Evolutionary conservation across 73 alveolate species (phyloP).

Genomic region (Paraurostyla sp.): DNA sequence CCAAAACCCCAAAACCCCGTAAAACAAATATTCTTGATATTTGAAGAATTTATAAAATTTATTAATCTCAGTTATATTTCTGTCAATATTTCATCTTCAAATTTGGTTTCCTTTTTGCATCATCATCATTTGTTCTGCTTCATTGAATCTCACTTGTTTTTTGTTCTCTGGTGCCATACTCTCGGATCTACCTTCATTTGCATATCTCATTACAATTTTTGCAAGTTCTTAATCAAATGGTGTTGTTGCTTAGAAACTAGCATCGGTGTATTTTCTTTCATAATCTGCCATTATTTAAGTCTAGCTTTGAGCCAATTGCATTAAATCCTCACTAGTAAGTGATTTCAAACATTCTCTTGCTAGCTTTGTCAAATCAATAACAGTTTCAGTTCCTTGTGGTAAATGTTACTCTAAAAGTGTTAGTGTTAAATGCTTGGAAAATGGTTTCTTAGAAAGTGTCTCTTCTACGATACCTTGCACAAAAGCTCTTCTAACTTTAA

Average conservation of each 20-base stretch:
- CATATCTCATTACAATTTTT: conserved; percentile 8
- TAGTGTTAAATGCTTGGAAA: background rate
- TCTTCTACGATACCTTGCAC: background rate
- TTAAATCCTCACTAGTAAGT: conserved; percentile 13
- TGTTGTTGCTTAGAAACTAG: background rate
- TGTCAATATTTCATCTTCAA: too few species aligned
- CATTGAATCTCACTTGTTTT: conserved; percentile 31
- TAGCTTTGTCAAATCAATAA: background rate
- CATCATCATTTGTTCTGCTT: background rate
- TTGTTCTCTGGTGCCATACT: conserved; percentile 12
- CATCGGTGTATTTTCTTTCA: background rate
- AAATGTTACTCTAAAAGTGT: background rate
- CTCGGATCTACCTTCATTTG: conserved; percentile 34
- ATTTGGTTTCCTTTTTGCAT: background rate
- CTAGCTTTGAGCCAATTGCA: background rate
- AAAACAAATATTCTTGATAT: too few species aligned
- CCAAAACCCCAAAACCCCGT: too few species aligned
- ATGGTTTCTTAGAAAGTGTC: conserved; percentile 2
- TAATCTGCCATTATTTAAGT: background rate
- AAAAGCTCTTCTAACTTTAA: background rate
- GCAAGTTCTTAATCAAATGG: background rate
- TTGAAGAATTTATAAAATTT: too few species aligned
- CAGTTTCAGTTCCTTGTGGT: background rate
- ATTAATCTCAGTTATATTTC: too few species aligned
- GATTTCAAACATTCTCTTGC: conserved; percentile 32